These are phyloP conservation scores for Saccharum officinarum DNA, from an alignment of 176 grass and related monocot genomes.

Conservation along the genomic window DNA sequence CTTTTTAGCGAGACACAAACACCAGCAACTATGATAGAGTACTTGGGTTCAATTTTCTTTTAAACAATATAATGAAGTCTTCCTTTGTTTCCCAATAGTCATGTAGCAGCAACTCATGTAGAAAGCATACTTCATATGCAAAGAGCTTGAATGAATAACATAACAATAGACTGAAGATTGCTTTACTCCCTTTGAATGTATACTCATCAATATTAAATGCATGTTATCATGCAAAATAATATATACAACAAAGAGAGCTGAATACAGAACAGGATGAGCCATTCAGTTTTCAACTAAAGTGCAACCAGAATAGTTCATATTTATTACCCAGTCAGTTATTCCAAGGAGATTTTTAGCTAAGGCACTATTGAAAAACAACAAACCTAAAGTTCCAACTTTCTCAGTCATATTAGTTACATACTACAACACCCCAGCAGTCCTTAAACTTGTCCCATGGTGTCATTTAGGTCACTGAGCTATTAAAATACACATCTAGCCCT, in stretches of 20 bases:
- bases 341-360: neutral
- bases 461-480: neutral
- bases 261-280: constrained; percentile 8
- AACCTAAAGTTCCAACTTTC: neutral
- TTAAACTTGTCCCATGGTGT: neutral
- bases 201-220: neutral
- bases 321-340: neutral
- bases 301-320: neutral
- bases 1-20: neutral
- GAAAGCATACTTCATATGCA: neutral
- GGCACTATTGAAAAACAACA: neutral
- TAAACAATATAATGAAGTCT: neutral
- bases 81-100: neutral
- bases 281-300: neutral
- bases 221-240: neutral
- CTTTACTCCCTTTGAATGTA: neutral
- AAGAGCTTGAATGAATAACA: constrained; percentile 13
- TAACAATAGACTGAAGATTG: neutral
- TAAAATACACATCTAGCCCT: neutral
- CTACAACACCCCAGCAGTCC: neutral
- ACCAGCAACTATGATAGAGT: neutral
- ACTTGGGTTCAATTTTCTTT: neutral
- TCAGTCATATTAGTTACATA: constrained; percentile 20
- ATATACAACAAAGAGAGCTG: neutral
- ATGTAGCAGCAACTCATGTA: neutral